A percentile compares a stretch with the other conserved stretches of the same genome.
Conservation (phyloP, 805 yeast genomes). For the Metschnikowia gelsemii region DNA sequence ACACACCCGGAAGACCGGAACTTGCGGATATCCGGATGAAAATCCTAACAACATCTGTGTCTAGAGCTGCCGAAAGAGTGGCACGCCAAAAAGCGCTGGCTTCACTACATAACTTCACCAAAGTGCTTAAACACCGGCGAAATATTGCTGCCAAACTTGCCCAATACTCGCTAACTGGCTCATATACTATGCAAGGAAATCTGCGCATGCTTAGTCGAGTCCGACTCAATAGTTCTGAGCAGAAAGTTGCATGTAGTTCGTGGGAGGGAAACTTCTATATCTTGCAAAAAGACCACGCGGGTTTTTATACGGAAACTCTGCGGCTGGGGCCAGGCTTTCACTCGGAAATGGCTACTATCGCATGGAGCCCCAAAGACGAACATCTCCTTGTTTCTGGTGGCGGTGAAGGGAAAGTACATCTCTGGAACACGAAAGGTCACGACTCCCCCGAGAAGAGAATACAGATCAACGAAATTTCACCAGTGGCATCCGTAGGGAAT, state of each 20-base stretch:
- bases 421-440: slow-evolving; percentile 27
- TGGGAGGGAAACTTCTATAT: slow-evolving; percentile 78
- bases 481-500: slow-evolving; percentile 19
- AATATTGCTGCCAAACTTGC: slow-evolving; percentile 32
- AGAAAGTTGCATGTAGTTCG: slow-evolving; percentile 61
- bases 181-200: slow-evolving; percentile 61
- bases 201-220: slow-evolving; percentile 67
- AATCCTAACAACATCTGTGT: slow-evolving; percentile 54
- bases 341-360: slow-evolving; percentile 64
- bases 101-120: slow-evolving; percentile 35
- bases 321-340: slow-evolving; percentile 43
- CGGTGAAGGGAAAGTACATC: slow-evolving; percentile 35
- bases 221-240: slow-evolving; percentile 40
- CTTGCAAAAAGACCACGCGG: slow-evolving; percentile 22
- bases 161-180: slow-evolving; percentile 51
- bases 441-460: neutral
- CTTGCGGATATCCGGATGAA: slow-evolving; percentile 51
- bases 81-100: slow-evolving; percentile 29
- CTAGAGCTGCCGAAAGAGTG: slow-evolving; percentile 44
- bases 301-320: slow-evolving; percentile 13
- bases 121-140: slow-evolving; percentile 50
- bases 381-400: slow-evolving; percentile 35
- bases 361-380: slow-evolving; percentile 51
- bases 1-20: slow-evolving; percentile 69
- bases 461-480: slow-evolving; percentile 11